A percentile compares a stretch with the other conserved stretches of the same genome.
Evolutionary conservation across 176 grass and related monocot species (phyloP).

Genomic region (Tillandsia fasciculata): DNA sequence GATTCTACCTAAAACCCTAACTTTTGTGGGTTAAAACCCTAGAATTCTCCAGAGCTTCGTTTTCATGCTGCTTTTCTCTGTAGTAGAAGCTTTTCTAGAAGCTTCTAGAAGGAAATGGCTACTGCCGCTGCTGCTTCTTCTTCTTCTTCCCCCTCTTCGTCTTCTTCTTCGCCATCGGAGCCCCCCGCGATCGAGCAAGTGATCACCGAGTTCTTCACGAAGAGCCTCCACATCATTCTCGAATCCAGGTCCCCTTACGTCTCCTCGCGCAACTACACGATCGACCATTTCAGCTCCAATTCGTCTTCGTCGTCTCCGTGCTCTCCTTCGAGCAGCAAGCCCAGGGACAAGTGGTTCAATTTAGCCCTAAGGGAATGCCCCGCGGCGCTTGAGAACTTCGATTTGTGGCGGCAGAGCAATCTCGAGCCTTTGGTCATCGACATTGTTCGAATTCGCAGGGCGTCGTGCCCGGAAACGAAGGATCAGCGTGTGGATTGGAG

Average conservation of each 20-base stretch:
- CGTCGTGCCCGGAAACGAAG: background rate
- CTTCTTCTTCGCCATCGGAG: conserved; percentile 22
- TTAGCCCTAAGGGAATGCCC: conserved; percentile 69
- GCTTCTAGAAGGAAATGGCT: conserved; percentile 9
- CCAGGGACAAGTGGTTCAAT: conserved; percentile 81
- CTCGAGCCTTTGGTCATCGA: conserved; percentile 80
- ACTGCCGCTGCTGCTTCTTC: background rate
- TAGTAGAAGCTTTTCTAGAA: background rate
- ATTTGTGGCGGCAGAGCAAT: conserved; percentile 87
- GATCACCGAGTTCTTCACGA: conserved; percentile 88
- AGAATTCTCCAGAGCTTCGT: background rate
- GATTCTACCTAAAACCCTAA: background rate
- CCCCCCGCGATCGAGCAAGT: conserved; percentile 84
- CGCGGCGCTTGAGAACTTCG: conserved; percentile 82
- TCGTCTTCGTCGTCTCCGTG: conserved; percentile 40
- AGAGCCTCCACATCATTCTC: conserved; percentile 90
- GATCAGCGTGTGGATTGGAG: background rate
- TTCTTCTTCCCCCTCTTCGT: background rate
- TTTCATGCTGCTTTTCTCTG: background rate
- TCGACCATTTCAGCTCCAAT: conserved; percentile 14
- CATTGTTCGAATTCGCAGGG: conserved; percentile 39
- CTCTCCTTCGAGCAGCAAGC: conserved; percentile 35
- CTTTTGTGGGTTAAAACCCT: background rate
- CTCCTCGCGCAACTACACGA: conserved; percentile 57
- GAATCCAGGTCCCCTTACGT: conserved; percentile 82